A percentile compares a stretch with the other conserved stretches of the same genome.
Conservation (phyloP, 1,139 yeast species). For the Debaryomyces sp. region DNA sequence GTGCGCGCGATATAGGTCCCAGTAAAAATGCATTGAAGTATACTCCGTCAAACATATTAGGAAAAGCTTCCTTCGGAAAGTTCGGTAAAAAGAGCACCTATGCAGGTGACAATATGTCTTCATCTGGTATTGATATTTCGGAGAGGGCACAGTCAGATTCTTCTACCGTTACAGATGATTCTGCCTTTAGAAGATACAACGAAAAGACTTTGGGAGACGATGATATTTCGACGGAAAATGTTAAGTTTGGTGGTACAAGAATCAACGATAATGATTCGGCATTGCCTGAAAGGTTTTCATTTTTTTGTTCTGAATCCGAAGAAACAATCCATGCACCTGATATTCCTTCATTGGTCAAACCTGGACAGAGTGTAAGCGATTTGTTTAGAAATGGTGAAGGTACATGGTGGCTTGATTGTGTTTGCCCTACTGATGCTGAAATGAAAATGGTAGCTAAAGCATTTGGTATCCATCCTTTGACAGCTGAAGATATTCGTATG, state of each 20-base stretch:
- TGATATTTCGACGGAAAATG: conserved; percentile 26
- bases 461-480: conserved; percentile 79
- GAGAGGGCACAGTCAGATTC: conserved; percentile 27
- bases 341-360: conserved; percentile 68
- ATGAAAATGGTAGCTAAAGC: conserved; percentile 68
- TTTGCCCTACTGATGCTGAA: conserved; percentile 69
- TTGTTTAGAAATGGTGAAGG: conserved; percentile 66
- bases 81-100: conserved; percentile 2
- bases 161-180: conserved; percentile 26
- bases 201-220: conserved; percentile 10
- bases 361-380: conserved; percentile 65
- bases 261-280: conserved; percentile 26
- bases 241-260: conserved; percentile 38
- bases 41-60: conserved; percentile 50
- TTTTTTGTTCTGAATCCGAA: conserved; percentile 78
- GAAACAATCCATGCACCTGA: conserved; percentile 91
- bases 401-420: conserved; percentile 78
- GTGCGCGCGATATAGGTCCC: conserved; percentile 20
- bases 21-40: conserved; percentile 61
- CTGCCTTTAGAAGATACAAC: conserved; percentile 7
- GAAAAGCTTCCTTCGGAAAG: conserved; percentile 17
- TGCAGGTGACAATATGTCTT: conserved; percentile 9
- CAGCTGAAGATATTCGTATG: conserved; percentile 83
- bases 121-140: conserved; percentile 11
- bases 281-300: conserved; percentile 75